Evolutionary conservation across 1,284 basidiomycete genomes (phyloP).

Genomic region (Cutaneotrichosporon sp.): DNA sequence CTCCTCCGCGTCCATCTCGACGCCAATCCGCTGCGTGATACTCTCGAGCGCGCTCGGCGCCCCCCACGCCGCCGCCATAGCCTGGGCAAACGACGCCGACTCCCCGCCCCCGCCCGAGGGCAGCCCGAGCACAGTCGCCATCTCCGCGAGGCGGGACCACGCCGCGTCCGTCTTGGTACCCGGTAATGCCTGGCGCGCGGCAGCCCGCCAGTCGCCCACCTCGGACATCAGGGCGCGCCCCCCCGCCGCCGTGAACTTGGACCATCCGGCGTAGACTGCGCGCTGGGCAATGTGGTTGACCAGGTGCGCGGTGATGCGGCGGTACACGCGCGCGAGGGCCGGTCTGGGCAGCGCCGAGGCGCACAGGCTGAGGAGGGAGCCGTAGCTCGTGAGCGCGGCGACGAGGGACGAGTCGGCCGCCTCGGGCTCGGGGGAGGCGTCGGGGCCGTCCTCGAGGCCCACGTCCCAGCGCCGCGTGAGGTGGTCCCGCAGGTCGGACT

Average conservation of each 20-base stretch:
- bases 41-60: conserved; percentile 70
- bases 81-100: conserved; percentile 72
- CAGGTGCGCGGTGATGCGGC: conserved; percentile 66
- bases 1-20: conserved; percentile 34
- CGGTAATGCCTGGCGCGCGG: conserved; percentile 57
- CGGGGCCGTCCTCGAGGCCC: not conserved
- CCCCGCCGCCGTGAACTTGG: conserved; percentile 60
- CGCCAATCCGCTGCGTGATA: conserved; percentile 58
- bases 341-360: conserved; percentile 62
- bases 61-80: conserved; percentile 71
- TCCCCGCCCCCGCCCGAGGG: conserved; percentile 63
- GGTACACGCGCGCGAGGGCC: conserved; percentile 64
- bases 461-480: conserved; percentile 54
- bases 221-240: conserved; percentile 68
- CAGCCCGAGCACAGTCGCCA: conserved; percentile 65
- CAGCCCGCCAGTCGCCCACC: conserved; percentile 75
- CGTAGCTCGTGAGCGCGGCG: conserved; percentile 68
- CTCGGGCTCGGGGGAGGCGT: conserved; percentile 6
- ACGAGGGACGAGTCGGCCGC: conserved; percentile 65
- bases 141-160: conserved; percentile 70
- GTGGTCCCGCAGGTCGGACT: conserved; percentile 70
- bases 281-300: conserved; percentile 75
- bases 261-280: conserved; percentile 74
- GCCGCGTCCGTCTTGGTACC: conserved; percentile 59
- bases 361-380: conserved; percentile 69